phyloP scores from a whole-genome alignment of 2,329 filamentous ascomycete genomes.

The Meredithiella fracta region DNA sequence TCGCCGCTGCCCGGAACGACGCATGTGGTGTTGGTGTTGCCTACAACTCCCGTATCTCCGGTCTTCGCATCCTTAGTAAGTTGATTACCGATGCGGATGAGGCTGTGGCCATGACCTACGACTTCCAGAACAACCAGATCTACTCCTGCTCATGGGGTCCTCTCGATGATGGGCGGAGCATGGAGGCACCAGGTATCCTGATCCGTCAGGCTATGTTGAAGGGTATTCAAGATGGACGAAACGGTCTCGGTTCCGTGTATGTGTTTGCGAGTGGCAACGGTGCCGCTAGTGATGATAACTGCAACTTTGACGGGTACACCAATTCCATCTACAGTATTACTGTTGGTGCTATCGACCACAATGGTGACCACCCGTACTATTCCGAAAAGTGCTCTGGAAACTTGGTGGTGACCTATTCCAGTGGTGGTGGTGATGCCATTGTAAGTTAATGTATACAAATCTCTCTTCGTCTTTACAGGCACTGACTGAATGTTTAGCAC shows the following conservation, averaged over 20 bases:
- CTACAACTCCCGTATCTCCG: constrained; percentile 78
- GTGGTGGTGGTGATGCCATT: constrained; percentile 73
- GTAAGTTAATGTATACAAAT: constrained; percentile 25
- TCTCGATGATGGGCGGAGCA: constrained; percentile 78
- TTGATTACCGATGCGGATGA: constrained; percentile 86
- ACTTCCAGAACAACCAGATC: constrained; percentile 80
- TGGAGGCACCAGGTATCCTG: constrained; percentile 82
- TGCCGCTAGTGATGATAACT: constrained; percentile 75
- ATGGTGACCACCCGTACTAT: constrained; percentile 83
- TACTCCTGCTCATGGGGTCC: constrained; percentile 99
- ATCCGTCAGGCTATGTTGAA: constrained; percentile 86
- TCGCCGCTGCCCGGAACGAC: constrained; percentile 80
- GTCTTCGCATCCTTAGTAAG: constrained; percentile 82
- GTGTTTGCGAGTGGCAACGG: constrained; percentile 97
- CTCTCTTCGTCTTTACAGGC: neutral
- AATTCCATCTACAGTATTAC: constrained; percentile 99
- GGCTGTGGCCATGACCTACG: constrained; percentile 81
- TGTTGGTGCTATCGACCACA: constrained; percentile 78
- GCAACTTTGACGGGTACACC: constrained; percentile 98
- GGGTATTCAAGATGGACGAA: constrained; percentile 73
- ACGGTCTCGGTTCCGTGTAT: constrained; percentile 73
- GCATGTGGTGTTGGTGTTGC: constrained; percentile 93
- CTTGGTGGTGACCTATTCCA: constrained; percentile 91
- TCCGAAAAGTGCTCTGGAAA: constrained; percentile 93
- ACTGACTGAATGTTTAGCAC: constrained; percentile 33